These are phyloP conservation scores for Monascus ruber DNA, from an alignment of 2,329 filamentous ascomycete genomes.

Conservation along the genomic window DNA sequence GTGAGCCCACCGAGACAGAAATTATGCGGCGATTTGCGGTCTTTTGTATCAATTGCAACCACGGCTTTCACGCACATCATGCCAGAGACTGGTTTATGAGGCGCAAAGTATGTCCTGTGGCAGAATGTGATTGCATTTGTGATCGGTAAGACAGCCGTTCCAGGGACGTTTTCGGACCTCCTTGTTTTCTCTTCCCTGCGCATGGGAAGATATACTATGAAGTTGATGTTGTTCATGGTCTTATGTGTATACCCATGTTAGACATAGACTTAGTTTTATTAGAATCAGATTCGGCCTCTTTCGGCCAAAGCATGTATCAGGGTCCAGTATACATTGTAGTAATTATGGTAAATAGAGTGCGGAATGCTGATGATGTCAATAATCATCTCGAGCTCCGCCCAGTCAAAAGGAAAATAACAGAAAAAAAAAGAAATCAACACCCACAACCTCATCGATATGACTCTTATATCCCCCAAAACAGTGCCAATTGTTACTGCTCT, in stretches of 20 bases:
- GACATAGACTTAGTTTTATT: neutral
- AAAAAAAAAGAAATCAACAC: no score
- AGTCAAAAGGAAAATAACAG: no score
- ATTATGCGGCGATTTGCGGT: conserved; percentile 45
- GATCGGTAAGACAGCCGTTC: conserved; percentile 17
- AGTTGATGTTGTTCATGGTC: neutral
- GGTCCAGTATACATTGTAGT: no score
- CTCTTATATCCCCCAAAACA: no score
- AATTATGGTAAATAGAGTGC: no score
- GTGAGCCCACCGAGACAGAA: conserved; percentile 26
- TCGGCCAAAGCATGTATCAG: no score
- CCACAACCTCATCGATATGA: no score
- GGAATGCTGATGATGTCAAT: no score
- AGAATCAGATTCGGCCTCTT: no score
- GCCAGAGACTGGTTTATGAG: conserved; percentile 48
- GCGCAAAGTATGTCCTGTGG: conserved; percentile 29
- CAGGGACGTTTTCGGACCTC: neutral
- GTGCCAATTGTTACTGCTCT: no score
- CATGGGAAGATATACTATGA: neutral
- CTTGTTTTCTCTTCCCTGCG: no score
- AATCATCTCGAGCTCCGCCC: no score
- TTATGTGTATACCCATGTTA: neutral
- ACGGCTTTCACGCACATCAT: conserved; percentile 54
- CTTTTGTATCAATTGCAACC: conserved; percentile 52
- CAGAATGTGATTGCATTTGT: conserved; percentile 31